A percentile compares a stretch with the other conserved stretches of the same genome.
Evolutionary conservation across 2,329 filamentous ascomycete genomes (phyloP).

Genomic region (Aspergillus intermedius): DNA sequence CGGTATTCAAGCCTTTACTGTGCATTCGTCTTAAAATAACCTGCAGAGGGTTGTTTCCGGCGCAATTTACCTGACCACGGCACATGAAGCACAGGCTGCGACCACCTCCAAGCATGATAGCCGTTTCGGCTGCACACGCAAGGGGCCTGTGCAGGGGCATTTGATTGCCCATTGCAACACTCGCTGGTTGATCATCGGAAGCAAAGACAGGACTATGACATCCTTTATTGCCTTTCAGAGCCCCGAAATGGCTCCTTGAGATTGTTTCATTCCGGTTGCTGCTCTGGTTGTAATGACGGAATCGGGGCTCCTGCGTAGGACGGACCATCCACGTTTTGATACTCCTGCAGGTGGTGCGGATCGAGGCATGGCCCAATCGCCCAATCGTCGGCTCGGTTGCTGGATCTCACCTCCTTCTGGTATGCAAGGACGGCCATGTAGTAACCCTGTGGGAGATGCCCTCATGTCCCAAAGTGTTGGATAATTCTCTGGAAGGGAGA

Average conservation of each 20-base stretch:
- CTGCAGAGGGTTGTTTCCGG: not conserved
- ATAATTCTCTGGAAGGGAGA: conserved; percentile 23
- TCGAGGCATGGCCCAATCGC: conserved; percentile 17
- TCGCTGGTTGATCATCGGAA: conserved; percentile 4
- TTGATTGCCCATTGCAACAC: conserved; percentile 23
- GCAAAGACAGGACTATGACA: conserved; percentile 9
- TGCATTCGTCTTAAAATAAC: not conserved
- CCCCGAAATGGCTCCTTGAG: conserved; percentile 3
- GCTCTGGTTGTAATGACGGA: conserved; percentile 22
- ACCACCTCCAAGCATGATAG: conserved; percentile 16
- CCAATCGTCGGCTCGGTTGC: conserved; percentile 12
- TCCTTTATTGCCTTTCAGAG: conserved; percentile 15
- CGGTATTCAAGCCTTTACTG: not conserved
- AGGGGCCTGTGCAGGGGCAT: conserved; percentile 21
- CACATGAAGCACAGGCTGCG: conserved; percentile 15
- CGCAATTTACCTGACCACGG: conserved; percentile 1
- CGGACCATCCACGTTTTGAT: conserved; percentile 28
- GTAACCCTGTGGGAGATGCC: conserved; percentile 13
- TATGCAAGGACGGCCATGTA: conserved; percentile 33
- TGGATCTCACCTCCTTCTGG: conserved; percentile 23
- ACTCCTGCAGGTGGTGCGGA: conserved; percentile 19
- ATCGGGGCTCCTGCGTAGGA: conserved; percentile 14
- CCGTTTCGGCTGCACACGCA: conserved; percentile 19
- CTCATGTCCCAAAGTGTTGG: conserved; percentile 23
- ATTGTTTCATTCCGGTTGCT: conserved; percentile 21